These are phyloP conservation scores for Ploettnerulaceae sp. DNA, from an alignment of 2,329 filamentous ascomycete species.

Conservation along the genomic window DNA sequence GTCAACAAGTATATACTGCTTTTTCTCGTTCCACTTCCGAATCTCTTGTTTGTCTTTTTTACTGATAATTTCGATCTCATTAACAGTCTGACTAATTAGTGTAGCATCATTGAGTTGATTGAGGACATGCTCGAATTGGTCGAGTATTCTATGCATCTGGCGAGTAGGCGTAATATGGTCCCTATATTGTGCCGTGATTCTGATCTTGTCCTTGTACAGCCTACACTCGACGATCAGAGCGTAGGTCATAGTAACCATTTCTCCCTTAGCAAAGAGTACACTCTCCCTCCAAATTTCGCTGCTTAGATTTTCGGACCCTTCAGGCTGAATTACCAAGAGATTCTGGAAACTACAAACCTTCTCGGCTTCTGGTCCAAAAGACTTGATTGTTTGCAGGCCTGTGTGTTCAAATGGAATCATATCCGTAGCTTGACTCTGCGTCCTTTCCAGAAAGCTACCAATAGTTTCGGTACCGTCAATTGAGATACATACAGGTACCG, in stretches of 20 bases:
- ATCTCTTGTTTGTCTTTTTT: background rate
- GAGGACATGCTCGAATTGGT: constrained; percentile 7
- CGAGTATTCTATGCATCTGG: constrained; percentile 6
- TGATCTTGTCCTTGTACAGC: background rate
- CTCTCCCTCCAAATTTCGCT: constrained; percentile 3
- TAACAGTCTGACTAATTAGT: background rate
- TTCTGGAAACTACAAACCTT: constrained; percentile 15
- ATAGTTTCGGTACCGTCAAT: constrained; percentile 32
- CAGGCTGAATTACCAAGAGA: constrained; percentile 20
- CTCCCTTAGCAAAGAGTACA: constrained; percentile 1
- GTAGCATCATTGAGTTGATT: background rate
- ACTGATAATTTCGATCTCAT: background rate
- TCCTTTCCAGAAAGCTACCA: constrained; percentile 39
- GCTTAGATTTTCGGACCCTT: background rate
- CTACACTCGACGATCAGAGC: constrained; percentile 3
- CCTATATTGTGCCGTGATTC: constrained; percentile 1
- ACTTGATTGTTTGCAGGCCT: constrained; percentile 19
- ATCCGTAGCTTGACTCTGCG: constrained; percentile 42
- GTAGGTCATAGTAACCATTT: constrained; percentile 8
- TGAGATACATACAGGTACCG: constrained; percentile 37
- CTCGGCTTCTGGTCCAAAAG: constrained; percentile 8
- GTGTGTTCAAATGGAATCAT: constrained; percentile 49
- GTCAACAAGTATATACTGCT: background rate
- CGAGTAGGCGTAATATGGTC: background rate
- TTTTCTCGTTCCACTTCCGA: background rate